Percentiles rank a stretch among this genome's conserved stretches.
Conservation (phyloP, 1,139 yeast genomes). For the Ogataea hybrid region DNA sequence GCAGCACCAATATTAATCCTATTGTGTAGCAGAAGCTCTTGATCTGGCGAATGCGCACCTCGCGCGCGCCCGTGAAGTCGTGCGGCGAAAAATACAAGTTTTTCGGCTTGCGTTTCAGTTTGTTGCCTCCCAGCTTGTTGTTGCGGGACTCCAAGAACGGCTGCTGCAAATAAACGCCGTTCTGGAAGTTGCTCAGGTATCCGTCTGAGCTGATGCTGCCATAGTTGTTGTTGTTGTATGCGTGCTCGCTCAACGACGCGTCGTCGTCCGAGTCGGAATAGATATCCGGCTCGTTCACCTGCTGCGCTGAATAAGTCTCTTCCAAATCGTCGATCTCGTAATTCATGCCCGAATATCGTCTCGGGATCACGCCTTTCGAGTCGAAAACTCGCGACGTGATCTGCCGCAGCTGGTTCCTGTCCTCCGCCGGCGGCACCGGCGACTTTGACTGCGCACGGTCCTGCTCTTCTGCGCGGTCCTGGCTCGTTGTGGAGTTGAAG, state of each 20-base stretch:
- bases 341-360: slow-evolving; percentile 68
- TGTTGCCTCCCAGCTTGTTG: slow-evolving; percentile 33
- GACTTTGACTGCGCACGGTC: slow-evolving; percentile 9
- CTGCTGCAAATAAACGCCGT: slow-evolving; percentile 10
- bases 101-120: slow-evolving; percentile 22
- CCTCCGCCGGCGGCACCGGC: slow-evolving; percentile 12
- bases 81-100: slow-evolving; percentile 60
- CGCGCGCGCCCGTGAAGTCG: slow-evolving; percentile 38
- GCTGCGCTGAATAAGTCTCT: slow-evolving; percentile 20
- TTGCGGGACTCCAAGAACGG: slow-evolving; percentile 14
- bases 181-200: slow-evolving; percentile 6
- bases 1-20: slow-evolving; percentile 50
- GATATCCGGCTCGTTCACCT: slow-evolving; percentile 13
- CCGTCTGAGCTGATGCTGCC: slow-evolving; percentile 17
- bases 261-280: slow-evolving; percentile 26
- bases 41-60: slow-evolving; percentile 37
- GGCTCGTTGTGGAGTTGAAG: slow-evolving; percentile 16
- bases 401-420: slow-evolving; percentile 47
- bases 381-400: slow-evolving; percentile 73
- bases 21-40: slow-evolving; percentile 58
- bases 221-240: slow-evolving; percentile 13
- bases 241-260: slow-evolving; percentile 17
- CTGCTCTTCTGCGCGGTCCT: slow-evolving; percentile 4
- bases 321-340: slow-evolving; percentile 29
- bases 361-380: slow-evolving; percentile 65